Base-by-base conservation (phyloP, 768 basidiomycete genomes). In the Suillus brevipes region DNA sequence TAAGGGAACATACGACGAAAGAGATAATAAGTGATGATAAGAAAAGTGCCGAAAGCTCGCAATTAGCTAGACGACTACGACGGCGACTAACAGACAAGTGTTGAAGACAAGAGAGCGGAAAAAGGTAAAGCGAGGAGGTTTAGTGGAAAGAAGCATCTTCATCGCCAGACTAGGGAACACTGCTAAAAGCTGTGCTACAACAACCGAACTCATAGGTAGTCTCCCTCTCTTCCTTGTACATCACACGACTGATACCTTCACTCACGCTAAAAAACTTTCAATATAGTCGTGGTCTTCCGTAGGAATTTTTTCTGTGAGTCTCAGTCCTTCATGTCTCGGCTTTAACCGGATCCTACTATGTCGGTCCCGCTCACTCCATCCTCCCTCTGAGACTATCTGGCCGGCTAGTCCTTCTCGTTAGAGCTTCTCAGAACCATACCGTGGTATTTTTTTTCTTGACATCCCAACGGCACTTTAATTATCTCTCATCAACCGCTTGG, bases 1-100 rank as follows among this genome's bases (percentile, higher is more conserved):
- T 72, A 63, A 61, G 64, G 62, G 69, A 59, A 66, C 64, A 64
- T 67, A 68, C 70, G 65, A 76, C 74, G 72, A 23, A 49, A 31
- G 37, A 61, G 43, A 36, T n/a, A 69, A 57, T 28, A 68, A 67
- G 18, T 42, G 42, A 53, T n/a, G 60, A 65, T 66, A 65, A 66
- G 56, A 62, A 40, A 34, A 12, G 31, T n/a, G 34, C 53, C 20
- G 28, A 55, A 53, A 20, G 52, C 52, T 53, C 16, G 52, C 28
- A 10, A 53, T 53, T 53, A 53, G 25, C 50, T 28, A 28, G 14
- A 50, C 50, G 16, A 50, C 13, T 16, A 28, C 25, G 8, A 28
- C 25, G 49, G 6, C 14, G 25, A 31, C 6, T 18, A 59, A 40
- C 38, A 6, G 45, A 61, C 62, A 31, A 36, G 53, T 61, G 34